These are phyloP conservation scores for Aspergillus hortae DNA, from an alignment of 2,329 filamentous ascomycete genomes.

Conservation along the genomic window DNA sequence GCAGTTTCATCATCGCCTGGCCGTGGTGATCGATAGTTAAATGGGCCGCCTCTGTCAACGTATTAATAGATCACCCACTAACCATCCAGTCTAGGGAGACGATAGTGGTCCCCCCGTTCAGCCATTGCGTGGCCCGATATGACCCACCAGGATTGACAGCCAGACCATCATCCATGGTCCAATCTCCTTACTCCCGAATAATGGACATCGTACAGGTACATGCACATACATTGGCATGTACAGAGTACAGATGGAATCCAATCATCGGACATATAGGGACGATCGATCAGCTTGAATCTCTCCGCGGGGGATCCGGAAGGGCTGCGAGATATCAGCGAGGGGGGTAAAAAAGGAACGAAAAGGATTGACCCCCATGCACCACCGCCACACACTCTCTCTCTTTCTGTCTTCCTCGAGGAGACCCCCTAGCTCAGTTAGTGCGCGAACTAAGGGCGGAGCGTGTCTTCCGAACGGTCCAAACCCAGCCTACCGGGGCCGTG, in stretches of 20 bases:
- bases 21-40: not conserved
- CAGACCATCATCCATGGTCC: not conserved
- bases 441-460: not conserved
- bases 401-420: not conserved
- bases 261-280: not conserved
- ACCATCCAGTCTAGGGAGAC: too few relatives aligned
- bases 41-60: not conserved
- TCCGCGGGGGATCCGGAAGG: not conserved
- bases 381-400: not conserved
- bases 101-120: not conserved
- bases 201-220: not conserved
- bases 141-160: not conserved
- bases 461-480: not conserved
- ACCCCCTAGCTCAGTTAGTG: not conserved
- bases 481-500: not conserved
- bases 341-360: not conserved
- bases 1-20: not conserved
- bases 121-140: not conserved
- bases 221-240: not conserved
- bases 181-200: not conserved
- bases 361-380: not conserved
- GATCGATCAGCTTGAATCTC: not conserved
- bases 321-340: not conserved
- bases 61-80: not conserved
- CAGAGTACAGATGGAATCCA: not conserved